Evolutionary conservation across 2,329 filamentous ascomycete species (phyloP).

Genomic region (Albifimbria verrucaria): DNA sequence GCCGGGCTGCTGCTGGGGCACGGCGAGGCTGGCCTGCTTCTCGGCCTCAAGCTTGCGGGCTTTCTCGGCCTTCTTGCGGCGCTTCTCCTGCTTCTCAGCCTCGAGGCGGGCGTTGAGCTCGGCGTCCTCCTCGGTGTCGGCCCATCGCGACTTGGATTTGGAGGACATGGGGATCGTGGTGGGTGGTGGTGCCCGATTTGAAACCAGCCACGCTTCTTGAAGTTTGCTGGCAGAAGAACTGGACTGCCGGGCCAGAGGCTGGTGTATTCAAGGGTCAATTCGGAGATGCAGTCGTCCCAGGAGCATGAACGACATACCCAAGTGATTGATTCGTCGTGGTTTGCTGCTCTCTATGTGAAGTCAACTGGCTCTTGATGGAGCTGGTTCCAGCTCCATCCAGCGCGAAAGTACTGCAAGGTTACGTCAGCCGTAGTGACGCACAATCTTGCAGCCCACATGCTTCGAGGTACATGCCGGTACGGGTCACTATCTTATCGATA

Average conservation of each 20-base stretch:
- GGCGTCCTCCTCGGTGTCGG: conserved; percentile 76
- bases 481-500: neutral
- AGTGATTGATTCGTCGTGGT: too few relatives aligned
- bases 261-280: too few relatives aligned
- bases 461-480: neutral
- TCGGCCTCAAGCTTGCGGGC: conserved; percentile 61
- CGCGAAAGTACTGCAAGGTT: neutral
- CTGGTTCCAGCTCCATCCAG: too few relatives aligned
- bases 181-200: too few relatives aligned
- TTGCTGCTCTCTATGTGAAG: too few relatives aligned
- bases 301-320: too few relatives aligned
- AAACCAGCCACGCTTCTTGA: too few relatives aligned
- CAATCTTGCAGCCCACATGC: neutral
- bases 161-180: conserved; percentile 48
- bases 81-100: conserved; percentile 85
- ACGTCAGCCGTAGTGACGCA: neutral
- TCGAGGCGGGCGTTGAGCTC: conserved; percentile 70
- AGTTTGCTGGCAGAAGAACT: too few relatives aligned
- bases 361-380: too few relatives aligned
- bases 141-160: conserved; percentile 77
- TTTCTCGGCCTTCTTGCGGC: conserved; percentile 77
- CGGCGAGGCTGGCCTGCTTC: conserved; percentile 28
- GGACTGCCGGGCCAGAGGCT: too few relatives aligned
- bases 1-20: conserved; percentile 22
- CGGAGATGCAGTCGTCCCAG: too few relatives aligned